Base-by-base conservation (phyloP, 2,329 filamentous ascomycete species). In the Exutisphaerella laricina region DNA sequence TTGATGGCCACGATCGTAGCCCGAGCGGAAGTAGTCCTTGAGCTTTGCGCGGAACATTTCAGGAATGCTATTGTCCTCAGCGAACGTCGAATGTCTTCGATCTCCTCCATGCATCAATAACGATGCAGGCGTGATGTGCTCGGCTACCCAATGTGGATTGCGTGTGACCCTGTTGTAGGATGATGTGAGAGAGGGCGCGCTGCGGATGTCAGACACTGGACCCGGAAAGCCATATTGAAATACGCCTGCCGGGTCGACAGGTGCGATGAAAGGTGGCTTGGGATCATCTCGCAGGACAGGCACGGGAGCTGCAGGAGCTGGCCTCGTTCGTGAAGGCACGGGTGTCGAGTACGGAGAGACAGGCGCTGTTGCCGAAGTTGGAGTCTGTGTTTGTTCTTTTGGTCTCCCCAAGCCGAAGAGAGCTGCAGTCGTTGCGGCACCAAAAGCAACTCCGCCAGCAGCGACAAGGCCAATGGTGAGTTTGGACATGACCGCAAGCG, bases 1-100 rank as follows among this genome's bases (percentile, higher is more conserved):
- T 70, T 98, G 92, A 70, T 98, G 92, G 48, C 92, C 92, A 26
- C 92, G 80, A 67, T 98, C 92, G 66, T 94, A 98, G 58, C 92
- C 92, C 28, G 83, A 89, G 54, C 90, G 85, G 72, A 83, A 89
- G 72, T 98, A 98, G 73, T 98, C 92, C 66, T 87, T 84, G 45
- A 98, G 75, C 65, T 83, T 84, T 45, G 86, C 92, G 51, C 89
- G 84, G 74, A 96, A 98, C 68, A 85, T 82, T 39, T 84, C 75
- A 0, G 92, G 92, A 41, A 98, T 83, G 17, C 68, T 67, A 3
- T 74, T 65, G 67, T 98, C 92, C 68, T 98, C 90, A 54, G 81
- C 67, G 66, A 98, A 98, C 49, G 70, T 69, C 64, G 82, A 88
- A 74, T 90, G 74, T 65, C 87, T 85, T 60, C 92, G 82, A 70